phyloP scores from a whole-genome alignment of 306 rosid species.

The Lathyrus aphaca region DNA sequence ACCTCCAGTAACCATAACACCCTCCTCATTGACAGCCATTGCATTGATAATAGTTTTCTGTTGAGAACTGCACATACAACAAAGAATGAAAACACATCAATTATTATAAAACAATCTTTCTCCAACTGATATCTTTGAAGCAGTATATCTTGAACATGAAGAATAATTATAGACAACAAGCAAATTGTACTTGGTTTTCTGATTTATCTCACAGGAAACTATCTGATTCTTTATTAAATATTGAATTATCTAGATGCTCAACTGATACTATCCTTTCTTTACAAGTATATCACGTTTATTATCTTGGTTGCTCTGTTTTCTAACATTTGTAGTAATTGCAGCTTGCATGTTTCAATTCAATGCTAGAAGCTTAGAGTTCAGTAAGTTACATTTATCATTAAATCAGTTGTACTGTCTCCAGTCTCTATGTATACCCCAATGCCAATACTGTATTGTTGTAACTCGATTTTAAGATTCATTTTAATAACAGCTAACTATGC shows the following conservation, averaged over 20 bases:
- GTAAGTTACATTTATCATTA: neutral
- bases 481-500: too few species aligned
- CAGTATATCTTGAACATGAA: slow-evolving; percentile 24
- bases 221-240: slow-evolving; percentile 2
- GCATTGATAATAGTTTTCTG: slow-evolving; percentile 95
- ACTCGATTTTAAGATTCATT: too few species aligned
- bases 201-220: slow-evolving; percentile 22
- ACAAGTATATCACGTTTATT: neutral
- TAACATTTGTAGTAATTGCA: slow-evolving; percentile 1
- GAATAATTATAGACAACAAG: slow-evolving; percentile 14
- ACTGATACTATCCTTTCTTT: neutral
- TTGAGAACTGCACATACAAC: slow-evolving; percentile 69
- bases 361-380: neutral
- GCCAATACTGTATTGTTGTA: too few species aligned
- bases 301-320: neutral
- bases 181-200: slow-evolving; percentile 1
- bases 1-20: slow-evolving; percentile 98
- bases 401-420: neutral
- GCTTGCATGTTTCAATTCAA: neutral
- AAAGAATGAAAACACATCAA: slow-evolving; percentile 24
- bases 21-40: slow-evolving; percentile 97
- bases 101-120: neutral
- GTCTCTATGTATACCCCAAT: neutral
- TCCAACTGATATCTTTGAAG: neutral
- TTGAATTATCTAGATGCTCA: neutral